Conservation (phyloP, 176 grass and related monocot genomes). For the Olyra latifolia region DNA sequence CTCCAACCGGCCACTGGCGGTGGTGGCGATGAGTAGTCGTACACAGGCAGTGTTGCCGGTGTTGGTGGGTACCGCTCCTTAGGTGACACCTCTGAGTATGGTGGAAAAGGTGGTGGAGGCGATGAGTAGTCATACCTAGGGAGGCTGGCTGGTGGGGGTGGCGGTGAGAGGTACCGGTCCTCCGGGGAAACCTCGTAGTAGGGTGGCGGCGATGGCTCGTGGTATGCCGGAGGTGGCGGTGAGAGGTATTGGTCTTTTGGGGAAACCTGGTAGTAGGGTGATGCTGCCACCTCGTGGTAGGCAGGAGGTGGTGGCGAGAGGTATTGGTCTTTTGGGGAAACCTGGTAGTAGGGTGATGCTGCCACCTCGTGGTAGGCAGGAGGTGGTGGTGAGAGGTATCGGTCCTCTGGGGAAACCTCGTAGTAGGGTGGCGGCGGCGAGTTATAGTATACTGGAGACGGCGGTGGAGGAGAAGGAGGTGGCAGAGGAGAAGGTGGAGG, state of each 20-base stretch:
- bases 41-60: conserved; percentile 33
- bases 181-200: conserved; percentile 42
- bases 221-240: conserved; percentile 21
- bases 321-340: conserved; percentile 34
- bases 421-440: conserved; percentile 11
- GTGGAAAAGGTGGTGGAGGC: conserved; percentile 42
- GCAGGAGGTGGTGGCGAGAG: conserved; percentile 25
- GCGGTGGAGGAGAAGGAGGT: conserved; percentile 19
- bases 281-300: conserved; percentile 9
- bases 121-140: conserved; percentile 47
- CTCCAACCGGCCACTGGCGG: conserved; percentile 27
- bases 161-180: conserved; percentile 40
- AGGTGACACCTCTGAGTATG: background rate
- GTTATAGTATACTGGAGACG: background rate
- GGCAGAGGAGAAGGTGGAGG: conserved; percentile 20
- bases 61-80: conserved; percentile 14
- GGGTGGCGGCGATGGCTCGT: conserved; percentile 19
- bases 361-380: conserved; percentile 10
- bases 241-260: conserved; percentile 29
- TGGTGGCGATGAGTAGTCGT: conserved; percentile 64
- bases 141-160: conserved; percentile 28
- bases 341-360: conserved; percentile 41
- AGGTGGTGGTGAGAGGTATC: conserved; percentile 42
- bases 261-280: conserved; percentile 46
- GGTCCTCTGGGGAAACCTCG: conserved; percentile 39